Conservation (phyloP, 1,284 basidiomycete genomes). For the Mycena citricolor region DNA sequence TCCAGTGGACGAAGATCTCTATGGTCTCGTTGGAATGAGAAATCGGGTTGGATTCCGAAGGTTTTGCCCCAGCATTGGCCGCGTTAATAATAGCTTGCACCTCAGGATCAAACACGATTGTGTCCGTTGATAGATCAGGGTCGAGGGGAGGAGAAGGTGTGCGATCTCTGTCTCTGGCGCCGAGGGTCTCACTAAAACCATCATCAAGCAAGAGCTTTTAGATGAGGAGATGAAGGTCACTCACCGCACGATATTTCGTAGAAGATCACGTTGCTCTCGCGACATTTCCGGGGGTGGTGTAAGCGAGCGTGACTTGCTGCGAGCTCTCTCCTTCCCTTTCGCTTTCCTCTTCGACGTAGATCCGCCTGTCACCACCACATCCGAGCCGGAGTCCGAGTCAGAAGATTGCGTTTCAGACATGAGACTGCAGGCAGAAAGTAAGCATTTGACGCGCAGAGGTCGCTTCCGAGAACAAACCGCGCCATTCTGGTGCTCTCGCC, state of each 20-base stretch:
- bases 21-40: slow-evolving; percentile 40
- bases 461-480: slow-evolving; percentile 30
- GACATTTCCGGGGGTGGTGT: slow-evolving; percentile 70
- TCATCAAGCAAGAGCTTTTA: slow-evolving; percentile 3
- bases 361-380: slow-evolving; percentile 31
- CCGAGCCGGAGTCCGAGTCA: slow-evolving; percentile 50
- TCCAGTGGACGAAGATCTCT: slow-evolving; percentile 57
- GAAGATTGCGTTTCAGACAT: slow-evolving; percentile 37
- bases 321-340: slow-evolving; percentile 37
- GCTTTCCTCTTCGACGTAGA: slow-evolving; percentile 32
- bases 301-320: slow-evolving; percentile 65
- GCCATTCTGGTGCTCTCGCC: slow-evolving; percentile 41
- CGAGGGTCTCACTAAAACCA: slow-evolving; percentile 5
- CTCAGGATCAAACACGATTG: slow-evolving; percentile 57
- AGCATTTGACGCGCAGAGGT: not conserved
- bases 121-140: slow-evolving; percentile 49
- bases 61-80: slow-evolving; percentile 30
- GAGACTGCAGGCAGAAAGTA: slow-evolving; percentile 28
- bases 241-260: slow-evolving; percentile 59
- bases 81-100: slow-evolving; percentile 52
- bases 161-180: too few relatives aligned
- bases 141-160: slow-evolving; percentile 36
- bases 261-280: slow-evolving; percentile 47
- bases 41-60: slow-evolving; percentile 26
- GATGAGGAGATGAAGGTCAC: slow-evolving; percentile 19